A percentile compares a stretch with the other conserved stretches of the same genome.
These are phyloP conservation scores for Aspergillus melleus DNA, from an alignment of 2,329 filamentous ascomycete genomes.

Conservation along the genomic window DNA sequence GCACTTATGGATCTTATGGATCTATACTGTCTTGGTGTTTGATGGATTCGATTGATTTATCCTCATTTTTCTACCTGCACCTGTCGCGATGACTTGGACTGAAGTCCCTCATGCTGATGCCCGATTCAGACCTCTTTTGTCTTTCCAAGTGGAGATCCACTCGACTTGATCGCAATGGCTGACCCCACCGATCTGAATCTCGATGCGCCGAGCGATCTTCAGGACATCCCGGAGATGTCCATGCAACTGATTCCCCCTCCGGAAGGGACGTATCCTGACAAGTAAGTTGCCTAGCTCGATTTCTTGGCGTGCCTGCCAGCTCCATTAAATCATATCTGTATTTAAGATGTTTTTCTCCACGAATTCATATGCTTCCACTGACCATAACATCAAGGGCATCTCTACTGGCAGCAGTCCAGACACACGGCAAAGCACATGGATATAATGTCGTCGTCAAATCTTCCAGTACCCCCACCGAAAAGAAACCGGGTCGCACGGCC, in stretches of 20 bases:
- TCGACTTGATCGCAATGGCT: conserved; percentile 35
- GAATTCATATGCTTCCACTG: neutral
- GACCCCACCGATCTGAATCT: conserved; percentile 45
- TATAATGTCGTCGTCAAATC: conserved; percentile 49
- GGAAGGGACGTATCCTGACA: conserved; percentile 47
- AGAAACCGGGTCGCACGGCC: conserved; percentile 46
- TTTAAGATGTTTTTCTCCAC: neutral
- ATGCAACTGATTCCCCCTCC: conserved; percentile 45
- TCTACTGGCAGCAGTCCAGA: conserved; percentile 42
- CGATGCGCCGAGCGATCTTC: conserved; percentile 47
- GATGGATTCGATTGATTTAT: neutral
- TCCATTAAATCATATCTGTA: no score
- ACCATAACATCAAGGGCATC: conserved; percentile 27
- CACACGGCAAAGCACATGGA: conserved; percentile 44
- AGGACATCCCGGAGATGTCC: conserved; percentile 45
- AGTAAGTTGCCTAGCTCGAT: conserved; percentile 26
- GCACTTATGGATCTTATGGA: conserved; percentile 26
- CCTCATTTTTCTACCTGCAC: neutral
- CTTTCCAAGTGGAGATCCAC: conserved; percentile 14
- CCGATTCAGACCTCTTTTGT: conserved; percentile 15
- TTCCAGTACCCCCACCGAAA: conserved; percentile 47
- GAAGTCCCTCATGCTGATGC: conserved; percentile 19
- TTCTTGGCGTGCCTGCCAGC: neutral
- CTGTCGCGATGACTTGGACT: neutral
- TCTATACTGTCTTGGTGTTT: conserved; percentile 3